phyloP scores from a whole-genome alignment of 2,329 filamentous ascomycete genomes.

The Diaporthe aspalathi region DNA sequence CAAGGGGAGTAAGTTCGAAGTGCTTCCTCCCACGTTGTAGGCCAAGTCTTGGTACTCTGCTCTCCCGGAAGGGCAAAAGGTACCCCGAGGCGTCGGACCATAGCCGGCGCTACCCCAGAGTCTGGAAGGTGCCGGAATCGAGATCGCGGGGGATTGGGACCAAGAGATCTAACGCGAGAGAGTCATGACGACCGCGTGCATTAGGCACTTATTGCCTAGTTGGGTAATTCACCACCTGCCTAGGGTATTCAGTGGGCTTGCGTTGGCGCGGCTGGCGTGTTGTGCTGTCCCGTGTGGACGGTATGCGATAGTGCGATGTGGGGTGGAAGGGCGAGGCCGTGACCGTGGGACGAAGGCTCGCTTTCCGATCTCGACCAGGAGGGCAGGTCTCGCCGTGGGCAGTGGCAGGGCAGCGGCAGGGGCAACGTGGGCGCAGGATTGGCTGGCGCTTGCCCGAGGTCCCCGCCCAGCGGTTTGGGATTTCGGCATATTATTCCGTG shows the following conservation, averaged over 20 bases:
- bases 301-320: not conserved
- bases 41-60: too few species aligned
- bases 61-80: too few species aligned
- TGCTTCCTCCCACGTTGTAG: not conserved
- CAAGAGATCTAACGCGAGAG: not conserved
- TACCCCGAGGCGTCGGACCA: too few species aligned
- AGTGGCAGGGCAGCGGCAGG: too few species aligned
- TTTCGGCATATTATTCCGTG: slow-evolving; percentile 16
- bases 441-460: too few species aligned
- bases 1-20: too few species aligned
- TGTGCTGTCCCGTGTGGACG: not conserved
- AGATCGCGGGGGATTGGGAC: slow-evolving; percentile 7
- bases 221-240: too few species aligned
- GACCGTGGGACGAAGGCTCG: not conserved
- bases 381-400: not conserved
- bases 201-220: too few species aligned
- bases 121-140: not conserved
- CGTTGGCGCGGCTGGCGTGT: not conserved
- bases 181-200: not conserved
- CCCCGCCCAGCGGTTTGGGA: too few species aligned
- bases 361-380: not conserved
- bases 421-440: too few species aligned
- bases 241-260: too few species aligned
- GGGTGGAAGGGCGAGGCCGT: too few species aligned
- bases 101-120: not conserved